phyloP scores from a whole-genome alignment of 805 yeast genomes.

The Candida insectorum region DNA sequence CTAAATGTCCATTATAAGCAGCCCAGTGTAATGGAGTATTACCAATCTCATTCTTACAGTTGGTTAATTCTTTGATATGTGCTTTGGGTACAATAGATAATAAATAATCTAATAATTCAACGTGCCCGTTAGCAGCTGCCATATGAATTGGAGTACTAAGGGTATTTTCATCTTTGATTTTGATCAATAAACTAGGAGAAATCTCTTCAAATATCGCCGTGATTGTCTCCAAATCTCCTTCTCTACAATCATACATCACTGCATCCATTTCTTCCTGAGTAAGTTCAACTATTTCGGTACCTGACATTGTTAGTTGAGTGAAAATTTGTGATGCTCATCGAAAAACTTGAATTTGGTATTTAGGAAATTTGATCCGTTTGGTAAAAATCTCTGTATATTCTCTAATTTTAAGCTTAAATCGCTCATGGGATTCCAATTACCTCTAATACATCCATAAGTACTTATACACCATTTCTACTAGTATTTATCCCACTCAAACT shows the following conservation, averaged over 20 bases:
- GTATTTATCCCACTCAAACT: too few species aligned
- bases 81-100: slow-evolving; percentile 45
- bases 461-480: too few species aligned
- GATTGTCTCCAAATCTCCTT: slow-evolving; percentile 78
- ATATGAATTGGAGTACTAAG: slow-evolving; percentile 81
- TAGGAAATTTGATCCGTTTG: too few species aligned
- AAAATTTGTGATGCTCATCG: neutral
- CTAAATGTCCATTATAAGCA: slow-evolving; percentile 78
- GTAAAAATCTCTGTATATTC: too few species aligned
- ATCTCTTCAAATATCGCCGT: slow-evolving; percentile 62
- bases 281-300: slow-evolving; percentile 23
- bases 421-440: too few species aligned
- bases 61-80: slow-evolving; percentile 37
- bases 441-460: too few species aligned
- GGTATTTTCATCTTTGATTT: slow-evolving; percentile 61
- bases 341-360: too few species aligned
- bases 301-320: slow-evolving; percentile 11
- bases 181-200: slow-evolving; percentile 39
- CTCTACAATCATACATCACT: slow-evolving; percentile 78
- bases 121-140: slow-evolving; percentile 95
- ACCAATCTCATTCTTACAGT: slow-evolving; percentile 65
- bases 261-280: slow-evolving; percentile 80
- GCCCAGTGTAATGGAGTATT: slow-evolving; percentile 99
- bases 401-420: too few species aligned
- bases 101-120: slow-evolving; percentile 60